A percentile compares a stretch with the other conserved stretches of the same genome.
These are phyloP conservation scores for Trichophyton rubrum DNA, from an alignment of 2,329 filamentous ascomycete species.

Conservation along the genomic window DNA sequence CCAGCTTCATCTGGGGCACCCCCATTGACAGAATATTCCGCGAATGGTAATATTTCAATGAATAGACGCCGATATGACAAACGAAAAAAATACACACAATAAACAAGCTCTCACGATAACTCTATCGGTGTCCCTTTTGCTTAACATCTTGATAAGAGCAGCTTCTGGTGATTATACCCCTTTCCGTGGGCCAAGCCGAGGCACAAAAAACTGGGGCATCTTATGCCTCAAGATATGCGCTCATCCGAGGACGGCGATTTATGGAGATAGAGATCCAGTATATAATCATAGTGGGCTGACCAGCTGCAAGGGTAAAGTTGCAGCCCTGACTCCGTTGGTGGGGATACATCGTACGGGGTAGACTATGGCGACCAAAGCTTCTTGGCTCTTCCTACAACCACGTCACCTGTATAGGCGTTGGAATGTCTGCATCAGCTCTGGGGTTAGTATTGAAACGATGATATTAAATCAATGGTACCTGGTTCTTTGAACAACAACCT, in stretches of 20 bases:
- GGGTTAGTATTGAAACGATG: conserved; percentile 43
- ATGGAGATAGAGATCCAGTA: no score
- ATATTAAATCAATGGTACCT: conserved; percentile 46
- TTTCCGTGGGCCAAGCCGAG: not conserved
- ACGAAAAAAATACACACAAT: not conserved
- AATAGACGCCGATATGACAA: not conserved
- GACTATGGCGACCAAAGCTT: not conserved
- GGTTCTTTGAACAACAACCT: conserved; percentile 46
- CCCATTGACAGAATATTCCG: not conserved
- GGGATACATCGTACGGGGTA: not conserved
- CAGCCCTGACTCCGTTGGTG: no score
- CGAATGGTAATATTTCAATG: not conserved
- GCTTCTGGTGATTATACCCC: not conserved
- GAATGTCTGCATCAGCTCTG: conserved; percentile 48
- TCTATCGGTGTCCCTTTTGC: not conserved
- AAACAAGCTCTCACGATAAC: not conserved
- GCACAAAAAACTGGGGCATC: not conserved
- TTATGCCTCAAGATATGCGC: not conserved
- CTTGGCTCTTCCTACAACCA: conserved; percentile 16
- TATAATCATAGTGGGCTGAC: no score
- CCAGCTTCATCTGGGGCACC: conserved; percentile 25
- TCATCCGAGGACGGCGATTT: not conserved
- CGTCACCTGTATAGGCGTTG: conserved; percentile 40
- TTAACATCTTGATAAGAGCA: not conserved
- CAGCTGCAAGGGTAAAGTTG: no score